phyloP scores from a whole-genome alignment of 106 monocot genomes.

The Chionographis japonica region DNA sequence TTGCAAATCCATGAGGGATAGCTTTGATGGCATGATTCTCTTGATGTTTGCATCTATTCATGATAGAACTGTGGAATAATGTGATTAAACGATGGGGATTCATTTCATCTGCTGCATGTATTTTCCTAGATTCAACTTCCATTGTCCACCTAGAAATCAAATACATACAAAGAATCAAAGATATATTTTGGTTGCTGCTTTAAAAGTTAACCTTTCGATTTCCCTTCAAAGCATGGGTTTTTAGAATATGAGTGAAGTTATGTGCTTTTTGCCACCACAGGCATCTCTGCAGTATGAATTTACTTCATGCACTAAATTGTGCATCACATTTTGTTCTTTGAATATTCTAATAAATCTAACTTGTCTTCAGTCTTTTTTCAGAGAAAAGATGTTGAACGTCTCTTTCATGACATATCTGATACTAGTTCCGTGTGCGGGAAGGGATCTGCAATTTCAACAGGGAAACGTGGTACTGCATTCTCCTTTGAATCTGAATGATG shows the following conservation, averaged over 20 bases:
- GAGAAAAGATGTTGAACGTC: conserved; percentile 23
- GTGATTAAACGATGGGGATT: no score
- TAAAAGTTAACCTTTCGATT: neutral
- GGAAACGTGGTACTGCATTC: conserved; percentile 8
- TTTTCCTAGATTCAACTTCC: no score
- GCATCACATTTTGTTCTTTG: neutral
- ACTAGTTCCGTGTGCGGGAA: conserved; percentile 6
- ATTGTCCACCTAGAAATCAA: no score
- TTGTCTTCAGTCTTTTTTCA: conserved; percentile 13
- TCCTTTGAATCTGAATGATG: conserved; percentile 42
- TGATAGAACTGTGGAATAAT: no score
- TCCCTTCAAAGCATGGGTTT: neutral
- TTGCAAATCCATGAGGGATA: no score
- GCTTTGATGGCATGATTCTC: no score
- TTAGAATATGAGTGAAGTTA: neutral
- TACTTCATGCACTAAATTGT: neutral
- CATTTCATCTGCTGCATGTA: no score
- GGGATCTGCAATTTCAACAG: conserved; percentile 10
- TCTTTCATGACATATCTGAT: neutral
- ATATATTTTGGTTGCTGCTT: neutral
- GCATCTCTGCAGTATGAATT: no score
- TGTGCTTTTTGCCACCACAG: neutral
- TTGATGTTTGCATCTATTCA: no score
- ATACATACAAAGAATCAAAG: no score
- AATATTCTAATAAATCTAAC: neutral